Evolutionary conservation across 2,329 filamentous ascomycete species (phyloP), one percentile per base, ranked within the genome.

Genomic region (Cladosporium phlei): DNA sequence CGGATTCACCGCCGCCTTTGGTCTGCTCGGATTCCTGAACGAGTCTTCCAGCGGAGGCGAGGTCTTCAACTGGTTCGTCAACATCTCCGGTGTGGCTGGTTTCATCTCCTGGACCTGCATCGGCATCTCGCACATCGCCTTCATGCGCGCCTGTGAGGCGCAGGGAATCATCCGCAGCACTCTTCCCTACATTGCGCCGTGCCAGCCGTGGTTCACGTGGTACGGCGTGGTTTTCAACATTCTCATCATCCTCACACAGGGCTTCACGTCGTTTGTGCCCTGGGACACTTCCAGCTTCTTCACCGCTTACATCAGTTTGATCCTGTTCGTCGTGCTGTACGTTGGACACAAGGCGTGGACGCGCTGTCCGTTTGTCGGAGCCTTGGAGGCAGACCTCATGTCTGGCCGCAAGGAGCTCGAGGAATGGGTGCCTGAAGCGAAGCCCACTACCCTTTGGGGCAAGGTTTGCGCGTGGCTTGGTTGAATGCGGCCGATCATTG

Each of bases 41-140:
- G 75, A 91, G 14, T 83, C 79, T 6, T 75, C 79, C 52, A 85
- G 83, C 61, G 80, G 76, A 16, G 75, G 83, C 34, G 77, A 83
- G 73, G 86, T 89, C 1, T 69, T 90, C 52, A 74, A 74, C 35
- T 89, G 85, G 85, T 80, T 89, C 54, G 77, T 86, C 30, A 84
- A 78, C 49, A 66, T 87, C 59, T 73, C 87, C 14, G 88, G 86
- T 9, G 83, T 86, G 0, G 86, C 84, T 1, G 83, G 86, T 58
- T 74, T 88, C 11, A 82, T 88, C 67, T 85, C 86, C 61, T 88
- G 83, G 67, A 74, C 75, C 30, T 78, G 81, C 55, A 82, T 87
- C 61, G 81, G 79, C 57, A 74, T 82, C 47, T 83, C 85, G 0
- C 91, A 86, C 64, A 69, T 90, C 47, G 78, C 78, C 48, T 93